Evolutionary conservation across 2,329 filamentous ascomycete species (phyloP).

Genomic region (Hypoxylon sp.): DNA sequence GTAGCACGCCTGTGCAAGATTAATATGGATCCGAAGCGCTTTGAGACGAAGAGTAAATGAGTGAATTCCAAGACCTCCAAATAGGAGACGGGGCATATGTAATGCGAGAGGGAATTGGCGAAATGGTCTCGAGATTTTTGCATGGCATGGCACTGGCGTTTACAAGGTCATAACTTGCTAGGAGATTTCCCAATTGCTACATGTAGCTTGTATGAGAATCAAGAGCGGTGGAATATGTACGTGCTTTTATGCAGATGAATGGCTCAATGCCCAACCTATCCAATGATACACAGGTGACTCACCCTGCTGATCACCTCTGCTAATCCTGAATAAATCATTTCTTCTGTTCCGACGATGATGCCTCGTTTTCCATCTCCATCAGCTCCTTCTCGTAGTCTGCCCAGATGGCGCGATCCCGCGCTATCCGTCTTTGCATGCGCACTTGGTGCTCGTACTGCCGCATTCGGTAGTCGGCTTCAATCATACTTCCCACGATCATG

Average conservation of each 20-base stretch:
- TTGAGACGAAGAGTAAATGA: conserved; percentile 60
- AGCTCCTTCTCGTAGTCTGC: conserved; percentile 74
- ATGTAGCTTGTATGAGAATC: conserved; percentile 27
- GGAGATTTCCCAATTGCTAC: conserved; percentile 16
- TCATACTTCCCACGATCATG: conserved; percentile 83
- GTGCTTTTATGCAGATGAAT: conserved; percentile 31
- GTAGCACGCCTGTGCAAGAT: conserved; percentile 91
- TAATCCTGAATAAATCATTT: conserved; percentile 39
- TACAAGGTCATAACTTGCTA: conserved; percentile 34
- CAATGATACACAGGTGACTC: conserved; percentile 13
- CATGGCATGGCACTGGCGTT: conserved; percentile 53
- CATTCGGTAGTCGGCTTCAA: conserved; percentile 79
- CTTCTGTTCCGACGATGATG: conserved; percentile 40
- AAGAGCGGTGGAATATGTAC: conserved; percentile 42
- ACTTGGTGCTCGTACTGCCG: conserved; percentile 75
- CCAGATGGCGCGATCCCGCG: conserved; percentile 77
- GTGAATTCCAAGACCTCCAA: neutral
- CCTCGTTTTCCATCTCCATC: conserved; percentile 59
- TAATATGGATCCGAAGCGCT: conserved; percentile 93
- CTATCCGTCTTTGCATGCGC: conserved; percentile 73
- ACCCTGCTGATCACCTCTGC: neutral
- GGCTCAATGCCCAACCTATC: conserved; percentile 2
- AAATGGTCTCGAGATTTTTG: conserved; percentile 38
- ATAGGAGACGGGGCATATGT: neutral
- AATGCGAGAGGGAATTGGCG: conserved; percentile 1